Evolutionary conservation across 257 asterid species (phyloP).

Genomic region (Ajuga chamaepitys): DNA sequence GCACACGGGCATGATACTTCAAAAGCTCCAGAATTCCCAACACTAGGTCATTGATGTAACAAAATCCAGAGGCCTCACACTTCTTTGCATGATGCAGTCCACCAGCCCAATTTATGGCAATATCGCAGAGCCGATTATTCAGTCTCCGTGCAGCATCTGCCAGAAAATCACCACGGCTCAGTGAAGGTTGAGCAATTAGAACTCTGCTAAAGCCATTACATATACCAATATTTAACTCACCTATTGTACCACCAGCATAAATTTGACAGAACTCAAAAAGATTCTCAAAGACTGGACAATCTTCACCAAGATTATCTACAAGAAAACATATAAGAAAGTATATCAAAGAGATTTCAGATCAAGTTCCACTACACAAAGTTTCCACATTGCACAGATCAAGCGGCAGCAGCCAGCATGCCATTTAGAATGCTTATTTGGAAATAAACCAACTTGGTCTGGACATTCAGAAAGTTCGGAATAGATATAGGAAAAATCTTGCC

Average conservation of each 20-base stretch:
- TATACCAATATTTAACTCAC: constrained; percentile 28
- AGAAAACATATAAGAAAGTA: constrained; percentile 8
- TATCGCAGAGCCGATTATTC: constrained; percentile 79
- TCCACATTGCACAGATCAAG: background rate
- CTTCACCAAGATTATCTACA: constrained; percentile 94
- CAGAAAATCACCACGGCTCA: constrained; percentile 13
- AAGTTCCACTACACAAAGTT: background rate
- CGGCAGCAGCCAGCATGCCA: background rate
- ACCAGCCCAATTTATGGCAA: constrained; percentile 99
- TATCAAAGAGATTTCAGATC: background rate
- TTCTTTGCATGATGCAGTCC: constrained; percentile 99
- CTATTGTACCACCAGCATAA: constrained; percentile 99
- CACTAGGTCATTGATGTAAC: constrained; percentile 93
- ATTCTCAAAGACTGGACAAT: constrained; percentile 93
- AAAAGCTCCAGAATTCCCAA: constrained; percentile 96
- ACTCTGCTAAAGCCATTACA: constrained; percentile 3
- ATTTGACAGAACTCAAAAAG: constrained; percentile 96
- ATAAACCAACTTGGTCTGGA: background rate
- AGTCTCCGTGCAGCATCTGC: constrained; percentile 96
- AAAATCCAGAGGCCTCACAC: constrained; percentile 99
- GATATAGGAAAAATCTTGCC: background rate
- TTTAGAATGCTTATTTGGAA: constrained; percentile 2
- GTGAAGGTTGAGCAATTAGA: constrained; percentile 8
- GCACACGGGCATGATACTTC: constrained; percentile 91
- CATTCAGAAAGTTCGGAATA: background rate